phyloP scores from a whole-genome alignment of 805 yeast species.

The Candida germanica region DNA sequence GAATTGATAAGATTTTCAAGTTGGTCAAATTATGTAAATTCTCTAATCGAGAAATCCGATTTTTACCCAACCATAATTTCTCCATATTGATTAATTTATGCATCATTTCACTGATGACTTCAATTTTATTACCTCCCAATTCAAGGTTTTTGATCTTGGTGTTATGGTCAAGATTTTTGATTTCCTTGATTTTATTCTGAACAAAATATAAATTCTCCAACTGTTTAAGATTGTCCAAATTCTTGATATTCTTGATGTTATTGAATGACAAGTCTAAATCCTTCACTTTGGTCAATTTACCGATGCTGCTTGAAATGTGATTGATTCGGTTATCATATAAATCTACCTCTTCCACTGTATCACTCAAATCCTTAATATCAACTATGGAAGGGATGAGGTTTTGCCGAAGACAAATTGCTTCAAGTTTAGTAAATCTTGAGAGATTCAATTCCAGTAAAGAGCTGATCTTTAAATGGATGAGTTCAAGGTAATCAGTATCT shows the following conservation, averaged over 20 bases:
- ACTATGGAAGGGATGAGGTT: constrained; percentile 74
- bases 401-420: constrained; percentile 71
- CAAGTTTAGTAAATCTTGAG: constrained; percentile 53
- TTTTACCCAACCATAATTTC: constrained; percentile 92
- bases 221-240: constrained; percentile 58
- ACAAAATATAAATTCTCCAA: constrained; percentile 77
- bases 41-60: constrained; percentile 62
- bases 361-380: constrained; percentile 46
- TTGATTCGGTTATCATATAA: constrained; percentile 88
- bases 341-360: constrained; percentile 71
- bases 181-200: constrained; percentile 77
- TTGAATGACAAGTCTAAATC: constrained; percentile 85
- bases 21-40: constrained; percentile 59
- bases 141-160: constrained; percentile 66
- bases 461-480: constrained; percentile 66
- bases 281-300: constrained; percentile 53
- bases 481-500: constrained; percentile 60
- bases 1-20: constrained; percentile 78
- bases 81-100: constrained; percentile 53
- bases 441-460: constrained; percentile 62
- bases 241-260: constrained; percentile 80
- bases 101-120: constrained; percentile 54
- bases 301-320: constrained; percentile 73
- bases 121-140: constrained; percentile 83
- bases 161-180: constrained; percentile 62